These are phyloP conservation scores for Curvularia sp. DNA, from an alignment of 2,329 filamentous ascomycete species.

Conservation along the genomic window DNA sequence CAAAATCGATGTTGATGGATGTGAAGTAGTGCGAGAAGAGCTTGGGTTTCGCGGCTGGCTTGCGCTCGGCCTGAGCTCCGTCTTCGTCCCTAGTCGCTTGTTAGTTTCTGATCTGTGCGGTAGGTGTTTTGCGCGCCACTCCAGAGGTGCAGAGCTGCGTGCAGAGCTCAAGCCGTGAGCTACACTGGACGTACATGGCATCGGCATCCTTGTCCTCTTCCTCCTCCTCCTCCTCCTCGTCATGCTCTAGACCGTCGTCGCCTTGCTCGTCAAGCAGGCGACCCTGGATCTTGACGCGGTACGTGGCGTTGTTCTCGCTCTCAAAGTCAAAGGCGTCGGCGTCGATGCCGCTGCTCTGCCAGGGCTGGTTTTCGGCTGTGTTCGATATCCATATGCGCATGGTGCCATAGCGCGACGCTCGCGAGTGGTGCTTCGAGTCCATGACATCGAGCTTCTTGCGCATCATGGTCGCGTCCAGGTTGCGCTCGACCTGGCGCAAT, in stretches of 20 bases:
- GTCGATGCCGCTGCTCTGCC: constrained; percentile 76
- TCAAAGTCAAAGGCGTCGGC: constrained; percentile 83
- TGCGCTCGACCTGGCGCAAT: constrained; percentile 84
- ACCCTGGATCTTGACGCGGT: constrained; percentile 91
- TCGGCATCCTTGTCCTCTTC: constrained; percentile 56
- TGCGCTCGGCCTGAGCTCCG: constrained; percentile 49
- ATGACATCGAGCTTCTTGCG: constrained; percentile 91
- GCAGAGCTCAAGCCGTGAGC: not conserved
- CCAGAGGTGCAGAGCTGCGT: not conserved
- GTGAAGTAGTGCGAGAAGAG: constrained; percentile 82
- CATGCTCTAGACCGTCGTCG: constrained; percentile 43
- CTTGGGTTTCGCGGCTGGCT: constrained; percentile 55
- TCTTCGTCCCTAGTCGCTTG: constrained; percentile 60
- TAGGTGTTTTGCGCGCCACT: not conserved
- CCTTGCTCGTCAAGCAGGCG: constrained; percentile 69
- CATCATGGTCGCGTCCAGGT: constrained; percentile 90
- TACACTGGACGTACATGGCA: constrained; percentile 54
- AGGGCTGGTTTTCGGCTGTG: constrained; percentile 90
- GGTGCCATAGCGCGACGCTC: constrained; percentile 80
- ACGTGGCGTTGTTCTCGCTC: constrained; percentile 77
- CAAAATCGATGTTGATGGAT: constrained; percentile 71
- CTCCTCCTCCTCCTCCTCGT: too few species aligned
- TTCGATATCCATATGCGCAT: constrained; percentile 95
- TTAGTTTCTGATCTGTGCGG: constrained; percentile 10
- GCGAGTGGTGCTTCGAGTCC: constrained; percentile 77